phyloP scores from a whole-genome alignment of 140 eudicot genomes.

The Cichorium intybus region DNA sequence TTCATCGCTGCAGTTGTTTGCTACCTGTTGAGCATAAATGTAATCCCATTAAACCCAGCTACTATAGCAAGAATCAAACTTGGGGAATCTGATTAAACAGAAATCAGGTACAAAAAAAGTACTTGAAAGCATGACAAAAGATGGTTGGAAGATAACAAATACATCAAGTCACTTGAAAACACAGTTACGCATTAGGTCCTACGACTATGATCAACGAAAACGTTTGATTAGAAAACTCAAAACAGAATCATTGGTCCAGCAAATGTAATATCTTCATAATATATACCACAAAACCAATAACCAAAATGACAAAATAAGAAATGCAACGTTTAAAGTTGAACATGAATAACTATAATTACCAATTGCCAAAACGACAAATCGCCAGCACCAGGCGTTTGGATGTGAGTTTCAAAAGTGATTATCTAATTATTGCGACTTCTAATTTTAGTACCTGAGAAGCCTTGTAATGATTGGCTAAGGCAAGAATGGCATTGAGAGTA shows the following conservation, averaged over 20 bases:
- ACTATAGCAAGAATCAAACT: conserved; percentile 26
- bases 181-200: background rate
- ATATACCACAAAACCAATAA: background rate
- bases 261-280: background rate
- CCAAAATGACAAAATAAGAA: background rate
- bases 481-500: conserved; percentile 69
- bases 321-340: background rate
- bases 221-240: conserved; percentile 14
- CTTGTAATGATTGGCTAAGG: conserved; percentile 52
- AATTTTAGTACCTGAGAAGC: conserved; percentile 16
- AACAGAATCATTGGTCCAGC: background rate
- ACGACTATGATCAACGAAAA: background rate
- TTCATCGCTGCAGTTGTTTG: conserved; percentile 19
- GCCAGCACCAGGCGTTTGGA: background rate
- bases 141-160: background rate
- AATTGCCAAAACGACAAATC: background rate
- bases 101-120: background rate
- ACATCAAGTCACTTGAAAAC: background rate
- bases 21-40: conserved; percentile 48
- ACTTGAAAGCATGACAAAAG: background rate
- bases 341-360: background rate
- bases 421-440: background rate
- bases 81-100: background rate
- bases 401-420: background rate
- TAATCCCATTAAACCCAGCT: conserved; percentile 28